Evolutionary conservation across 2,329 filamentous ascomycete species (phyloP), one percentile per base, ranked within the genome.

Genomic region (Reticulascus tulasneorum): DNA sequence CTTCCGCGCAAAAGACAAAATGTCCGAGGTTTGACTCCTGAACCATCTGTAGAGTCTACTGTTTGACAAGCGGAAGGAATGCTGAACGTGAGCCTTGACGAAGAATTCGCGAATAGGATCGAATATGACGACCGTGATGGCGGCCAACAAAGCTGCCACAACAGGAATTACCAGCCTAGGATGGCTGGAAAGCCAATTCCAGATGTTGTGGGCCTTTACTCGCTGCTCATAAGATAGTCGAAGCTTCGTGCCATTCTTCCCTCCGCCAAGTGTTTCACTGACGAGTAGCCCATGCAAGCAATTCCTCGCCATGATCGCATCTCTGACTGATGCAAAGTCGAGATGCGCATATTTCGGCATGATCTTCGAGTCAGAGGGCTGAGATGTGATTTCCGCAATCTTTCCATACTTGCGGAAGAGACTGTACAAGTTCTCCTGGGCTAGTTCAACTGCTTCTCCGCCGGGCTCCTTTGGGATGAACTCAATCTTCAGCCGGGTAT

Each of bases 101-200:
- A 94, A 96, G 55, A 94, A 93, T 1, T 89, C 90, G 28, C 93
- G 80, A 39, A 98, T 90, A 0, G 93, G 93, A 50, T 98, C 93
- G 52, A 98, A 97, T 7, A 97, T 72, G 2, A 86, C 79, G 15
- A 96, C 88, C 0, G 90, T 94, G 30, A 93, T 67, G 22, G 84
- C 82, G 1, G 90, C 89, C 20, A 95, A 56, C 4, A 97, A 63
- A 2, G 89, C 91, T 12, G 87, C 88, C 2, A 95, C 35, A 2
- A 85, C 63, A 1, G 93, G 91, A 29, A 98, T 83, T 18, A 94
- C 85, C 29, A 97, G 86, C 31, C 89, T 77, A 1, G 91, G 90
- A 52, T 98, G 93, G 39, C 67, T 85, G 9, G 85, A 72, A 19
- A 97, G 61, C 90, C 89, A 97, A 46, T 94, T 86, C 68, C 85